Percentiles rank a stretch among this genome's conserved stretches.
Evolutionary conservation across 768 basidiomycete species (phyloP).

Genomic region (Gloeopeniophorella convolvens): DNA sequence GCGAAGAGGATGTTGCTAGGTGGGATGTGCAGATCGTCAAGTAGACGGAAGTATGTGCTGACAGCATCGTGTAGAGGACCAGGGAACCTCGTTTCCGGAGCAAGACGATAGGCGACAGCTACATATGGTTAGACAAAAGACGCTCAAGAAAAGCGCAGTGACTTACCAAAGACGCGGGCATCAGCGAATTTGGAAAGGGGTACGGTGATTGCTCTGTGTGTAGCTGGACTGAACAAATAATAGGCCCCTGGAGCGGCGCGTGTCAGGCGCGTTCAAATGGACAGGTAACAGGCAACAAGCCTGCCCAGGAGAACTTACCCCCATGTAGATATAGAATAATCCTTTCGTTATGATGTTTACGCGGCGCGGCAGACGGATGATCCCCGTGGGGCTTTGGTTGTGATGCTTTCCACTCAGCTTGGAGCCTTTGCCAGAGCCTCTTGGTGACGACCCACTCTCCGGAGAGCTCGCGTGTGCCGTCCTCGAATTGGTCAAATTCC

Average conservation of each 20-base stretch:
- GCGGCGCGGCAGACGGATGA: constrained; percentile 7
- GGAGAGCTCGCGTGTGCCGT: constrained; percentile 71
- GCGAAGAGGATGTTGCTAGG: constrained; percentile 84
- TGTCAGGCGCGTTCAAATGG: not conserved
- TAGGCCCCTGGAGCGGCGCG: constrained; percentile 63
- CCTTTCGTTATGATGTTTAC: constrained; percentile 53
- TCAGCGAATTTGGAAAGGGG: constrained; percentile 85
- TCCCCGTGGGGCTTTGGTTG: constrained; percentile 17
- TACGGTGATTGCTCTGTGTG: constrained; percentile 85
- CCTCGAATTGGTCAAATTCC: constrained; percentile 66
- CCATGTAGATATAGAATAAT: constrained; percentile 94
- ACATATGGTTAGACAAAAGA: constrained; percentile 22
- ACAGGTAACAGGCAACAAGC: not conserved
- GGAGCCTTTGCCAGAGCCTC: constrained; percentile 81
- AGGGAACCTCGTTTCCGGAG: constrained; percentile 92
- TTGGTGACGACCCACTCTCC: constrained; percentile 98
- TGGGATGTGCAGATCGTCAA: constrained; percentile 84
- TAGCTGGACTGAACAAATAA: constrained; percentile 85
- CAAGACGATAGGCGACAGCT: constrained; percentile 93
- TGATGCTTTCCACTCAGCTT: constrained; percentile 65
- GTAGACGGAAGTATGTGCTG: constrained; percentile 77
- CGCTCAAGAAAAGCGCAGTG: too few species aligned
- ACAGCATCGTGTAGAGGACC: constrained; percentile 85
- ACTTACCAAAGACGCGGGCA: constrained; percentile 77
- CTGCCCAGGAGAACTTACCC: constrained; percentile 48